Evolutionary conservation across 768 basidiomycete genomes (phyloP).

Genomic region (Sistotremastrum niveocremeum): DNA sequence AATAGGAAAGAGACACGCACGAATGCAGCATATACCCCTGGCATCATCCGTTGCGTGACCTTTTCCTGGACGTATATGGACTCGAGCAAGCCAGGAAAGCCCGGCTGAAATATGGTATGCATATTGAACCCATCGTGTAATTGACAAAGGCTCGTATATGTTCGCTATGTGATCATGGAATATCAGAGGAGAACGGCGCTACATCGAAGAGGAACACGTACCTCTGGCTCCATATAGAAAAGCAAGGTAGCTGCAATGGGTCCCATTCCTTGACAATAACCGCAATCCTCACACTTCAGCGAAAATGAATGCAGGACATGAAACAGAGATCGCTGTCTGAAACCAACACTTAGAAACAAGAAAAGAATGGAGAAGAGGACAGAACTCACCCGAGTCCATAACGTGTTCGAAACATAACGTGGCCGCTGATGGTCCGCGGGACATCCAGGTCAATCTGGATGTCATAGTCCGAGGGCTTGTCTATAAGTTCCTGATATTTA

Average conservation of each 20-base stretch:
- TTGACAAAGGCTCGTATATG: conserved; percentile 73
- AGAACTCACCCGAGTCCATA: conserved; percentile 82
- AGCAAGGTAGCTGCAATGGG: conserved; percentile 90
- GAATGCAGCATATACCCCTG: conserved; percentile 76
- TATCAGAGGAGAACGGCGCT: neutral
- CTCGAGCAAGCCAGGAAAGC: conserved; percentile 91
- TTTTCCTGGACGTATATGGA: conserved; percentile 94
- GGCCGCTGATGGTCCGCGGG: conserved; percentile 88
- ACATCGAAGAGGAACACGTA: conserved; percentile 13
- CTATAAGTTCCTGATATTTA: conserved; percentile 50
- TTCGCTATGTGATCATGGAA: conserved; percentile 26
- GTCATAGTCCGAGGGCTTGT: conserved; percentile 79
- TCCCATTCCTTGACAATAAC: conserved; percentile 99
- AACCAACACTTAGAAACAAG: neutral
- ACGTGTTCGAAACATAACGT: conserved; percentile 87
- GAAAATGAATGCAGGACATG: conserved; percentile 91
- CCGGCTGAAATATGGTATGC: conserved; percentile 82
- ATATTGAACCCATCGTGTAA: conserved; percentile 81
- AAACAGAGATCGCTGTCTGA: conserved; percentile 86
- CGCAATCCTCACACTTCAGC: conserved; percentile 69
- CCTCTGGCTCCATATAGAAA: conserved; percentile 82
- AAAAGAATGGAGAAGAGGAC: conserved; percentile 1
- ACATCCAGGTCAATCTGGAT: conserved; percentile 98
- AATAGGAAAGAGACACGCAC: conserved; percentile 18
- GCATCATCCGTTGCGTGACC: conserved; percentile 77